Conservation (phyloP, 2,329 filamentous ascomycete species). For the Tolypocladium guangdongense region DNA sequence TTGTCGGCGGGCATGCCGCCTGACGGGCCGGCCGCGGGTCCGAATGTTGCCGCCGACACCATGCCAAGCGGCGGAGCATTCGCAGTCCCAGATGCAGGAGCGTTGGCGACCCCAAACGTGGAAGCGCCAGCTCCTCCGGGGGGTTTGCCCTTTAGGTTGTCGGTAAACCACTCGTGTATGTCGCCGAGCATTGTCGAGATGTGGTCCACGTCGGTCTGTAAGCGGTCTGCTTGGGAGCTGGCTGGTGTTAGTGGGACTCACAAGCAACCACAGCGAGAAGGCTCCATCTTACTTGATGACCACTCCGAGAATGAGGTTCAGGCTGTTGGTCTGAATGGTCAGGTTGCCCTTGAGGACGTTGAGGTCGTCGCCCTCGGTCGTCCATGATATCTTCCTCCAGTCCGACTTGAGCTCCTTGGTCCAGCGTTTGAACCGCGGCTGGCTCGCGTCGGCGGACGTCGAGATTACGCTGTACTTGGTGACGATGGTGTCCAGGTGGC, state of each 20-base stretch:
- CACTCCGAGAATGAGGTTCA: slow-evolving; percentile 4
- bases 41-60: neutral
- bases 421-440: slow-evolving; percentile 2
- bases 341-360: slow-evolving; percentile 1
- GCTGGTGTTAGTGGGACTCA: neutral
- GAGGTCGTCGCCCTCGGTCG: slow-evolving; percentile 3
- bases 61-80: neutral
- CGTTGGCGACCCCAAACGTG: neutral
- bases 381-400: slow-evolving; percentile 6
- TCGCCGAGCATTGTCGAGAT: slow-evolving; percentile 1
- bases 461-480: slow-evolving; percentile 1
- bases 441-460: neutral
- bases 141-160: neutral
- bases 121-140: neutral
- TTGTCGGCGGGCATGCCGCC: neutral
- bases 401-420: neutral
- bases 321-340: slow-evolving; percentile 4
- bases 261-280: neutral
- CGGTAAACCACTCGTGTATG: neutral
- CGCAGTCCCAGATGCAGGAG: neutral
- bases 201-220: slow-evolving; percentile 1
- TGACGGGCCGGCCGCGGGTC: neutral
- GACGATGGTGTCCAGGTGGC: neutral
- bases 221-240: slow-evolving; percentile 1
- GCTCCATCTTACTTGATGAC: slow-evolving; percentile 1